Percentiles rank a stretch among this genome's conserved stretches.
phyloP scores from a whole-genome alignment of 306 rosid genomes.

The Gynostemma pentaphyllum region DNA sequence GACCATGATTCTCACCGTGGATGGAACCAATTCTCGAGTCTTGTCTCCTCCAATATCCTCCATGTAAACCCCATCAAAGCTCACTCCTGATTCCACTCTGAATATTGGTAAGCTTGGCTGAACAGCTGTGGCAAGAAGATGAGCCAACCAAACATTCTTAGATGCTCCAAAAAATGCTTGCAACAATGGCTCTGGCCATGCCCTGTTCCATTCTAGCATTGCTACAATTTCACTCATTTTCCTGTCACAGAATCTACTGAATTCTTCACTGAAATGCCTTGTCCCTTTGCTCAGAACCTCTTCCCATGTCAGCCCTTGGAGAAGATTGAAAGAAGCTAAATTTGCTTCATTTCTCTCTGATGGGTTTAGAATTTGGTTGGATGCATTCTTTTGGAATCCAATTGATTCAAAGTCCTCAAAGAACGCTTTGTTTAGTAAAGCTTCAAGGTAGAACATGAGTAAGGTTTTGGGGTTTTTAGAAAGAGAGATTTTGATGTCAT shows the following conservation, averaged over 20 bases:
- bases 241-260: slow-evolving; percentile 80
- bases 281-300: slow-evolving; percentile 84
- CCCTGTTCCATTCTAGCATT: slow-evolving; percentile 85
- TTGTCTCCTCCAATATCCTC: slow-evolving; percentile 77
- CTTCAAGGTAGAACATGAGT: slow-evolving; percentile 46
- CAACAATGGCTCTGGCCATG: slow-evolving; percentile 85
- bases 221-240: slow-evolving; percentile 94
- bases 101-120: slow-evolving; percentile 63
- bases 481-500: slow-evolving; percentile 44
- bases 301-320: slow-evolving; percentile 71
- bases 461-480: slow-evolving; percentile 53
- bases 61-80: slow-evolving; percentile 72
- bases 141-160: slow-evolving; percentile 79
- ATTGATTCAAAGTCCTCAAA: slow-evolving; percentile 76
- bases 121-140: slow-evolving; percentile 66
- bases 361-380: slow-evolving; percentile 48
- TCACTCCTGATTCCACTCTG: slow-evolving; percentile 50
- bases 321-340: slow-evolving; percentile 33
- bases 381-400: slow-evolving; percentile 50
- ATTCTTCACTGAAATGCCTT: slow-evolving; percentile 84
- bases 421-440: slow-evolving; percentile 55
- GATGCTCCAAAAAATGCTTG: slow-evolving; percentile 88
- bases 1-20: slow-evolving; percentile 63
- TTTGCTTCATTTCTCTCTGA: slow-evolving; percentile 45
- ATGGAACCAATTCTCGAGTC: slow-evolving; percentile 38